Evolutionary conservation across 2,329 filamentous ascomycete species (phyloP), one percentile per base, ranked within the genome.

Genomic region (Neonectria faginata): DNA sequence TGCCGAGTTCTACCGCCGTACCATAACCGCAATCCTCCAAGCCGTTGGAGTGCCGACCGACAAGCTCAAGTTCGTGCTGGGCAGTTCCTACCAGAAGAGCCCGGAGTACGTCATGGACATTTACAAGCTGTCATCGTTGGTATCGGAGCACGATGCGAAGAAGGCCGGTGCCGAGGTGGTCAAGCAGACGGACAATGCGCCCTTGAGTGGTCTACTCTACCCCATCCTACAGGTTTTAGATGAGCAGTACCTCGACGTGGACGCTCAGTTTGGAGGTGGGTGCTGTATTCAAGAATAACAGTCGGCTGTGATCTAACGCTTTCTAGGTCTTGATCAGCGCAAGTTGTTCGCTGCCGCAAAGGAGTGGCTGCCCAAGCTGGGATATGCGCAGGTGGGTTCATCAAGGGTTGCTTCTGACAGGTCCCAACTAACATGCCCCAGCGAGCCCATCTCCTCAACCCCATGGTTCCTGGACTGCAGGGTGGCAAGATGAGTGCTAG

Each of bases 121-220:
- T 36, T 95, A 94, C 81, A 89, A 91, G 75, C 78, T 98, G 69
- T 87, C 86, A 50, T 88, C 88, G 3, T 80, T 92, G 57, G 88
- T 91, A 5, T 90, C 90, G 14, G 89, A 94, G 80, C 89, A 94
- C 76, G 90, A 96, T 75, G 93, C 94, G 16, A 93, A 94, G 80
- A 96, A 93, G 80, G 94, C 95, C 0, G 95, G 95, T 42, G 92
- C 93, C 2, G 96, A 98, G 80, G 89, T 98, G 8, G 95, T 99
- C 70, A 98, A 98, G 85, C 94, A 98, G 82, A 89, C 91, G 3
- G 87, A 88, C 61, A 94, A 95, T 74, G 88, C 91, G 7, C 87
- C 91, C 1, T 78, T 95, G 45, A 89, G 79, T 53, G 79, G 79
- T 27, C 74, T 81, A 2, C 73, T 82, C 55, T 82, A 82, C 75